These are phyloP conservation scores for sorghum (Sorghum bicolor) DNA, from an alignment of 176 grass and related monocot genomes.

Conservation along the genomic window Sorghum_bicolor_NCBIv3 NC_012872.2:63052501-63053000, in stretches of 20 bases:
- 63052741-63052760: slow-evolving; percentile 4
- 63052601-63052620: not conserved
- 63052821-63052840: not conserved
- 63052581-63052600: not conserved
- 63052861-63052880: not conserved
- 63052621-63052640: not conserved
- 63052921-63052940: not conserved
- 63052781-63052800: slow-evolving; percentile 1
- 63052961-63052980: too few relatives aligned
- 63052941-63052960: too few relatives aligned
- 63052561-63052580: not conserved
- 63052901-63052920: not conserved
- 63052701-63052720: slow-evolving; percentile 16
- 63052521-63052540: slow-evolving; percentile 5
- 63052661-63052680: not conserved
- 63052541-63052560: slow-evolving; percentile 20
- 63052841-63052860: slow-evolving; percentile 15
- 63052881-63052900: not conserved
- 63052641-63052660: slow-evolving; percentile 6
- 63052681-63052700: not conserved
- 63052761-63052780: not conserved
- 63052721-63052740: not conserved
- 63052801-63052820: not conserved
- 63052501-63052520: slow-evolving; percentile 2
- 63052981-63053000: too few relatives aligned